These are phyloP conservation scores for Globisporangium solare DNA, from an alignment of 352 stramenopile genomes.

Conservation along the genomic window DNA sequence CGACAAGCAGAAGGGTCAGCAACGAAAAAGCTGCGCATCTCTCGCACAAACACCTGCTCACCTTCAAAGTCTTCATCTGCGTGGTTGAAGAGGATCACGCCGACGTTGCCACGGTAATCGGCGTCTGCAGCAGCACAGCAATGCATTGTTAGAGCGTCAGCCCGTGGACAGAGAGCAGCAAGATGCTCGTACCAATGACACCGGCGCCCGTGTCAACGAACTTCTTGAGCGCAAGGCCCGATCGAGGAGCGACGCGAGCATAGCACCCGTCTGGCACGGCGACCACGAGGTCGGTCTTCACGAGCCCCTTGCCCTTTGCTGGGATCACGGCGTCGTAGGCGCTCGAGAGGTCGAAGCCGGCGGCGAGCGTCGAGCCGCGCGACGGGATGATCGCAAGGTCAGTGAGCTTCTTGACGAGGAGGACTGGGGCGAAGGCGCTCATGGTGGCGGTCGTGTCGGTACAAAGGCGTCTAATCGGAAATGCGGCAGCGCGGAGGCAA, in stretches of 20 bases:
- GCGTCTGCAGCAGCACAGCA: conserved; percentile 56
- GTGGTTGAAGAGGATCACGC: conserved; percentile 99
- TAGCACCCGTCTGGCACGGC: conserved; percentile 94
- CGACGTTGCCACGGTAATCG: conserved; percentile 97
- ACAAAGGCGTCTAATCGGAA: no score
- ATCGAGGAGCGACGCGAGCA: conserved; percentile 84
- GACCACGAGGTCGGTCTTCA: conserved; percentile 97
- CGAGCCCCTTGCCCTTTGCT: conserved; percentile 89
- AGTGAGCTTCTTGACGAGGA: conserved; percentile 85
- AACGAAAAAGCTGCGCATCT: not conserved
- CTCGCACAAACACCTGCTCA: conserved; percentile 5
- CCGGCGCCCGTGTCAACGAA: conserved; percentile 98
- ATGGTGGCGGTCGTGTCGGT: not conserved
- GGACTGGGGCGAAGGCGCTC: conserved; percentile 19
- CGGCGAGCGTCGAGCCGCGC: conserved; percentile 69
- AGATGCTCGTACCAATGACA: conserved; percentile 82
- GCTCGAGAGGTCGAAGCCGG: conserved; percentile 81
- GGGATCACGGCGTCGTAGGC: conserved; percentile 88
- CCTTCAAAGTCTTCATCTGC: conserved; percentile 88
- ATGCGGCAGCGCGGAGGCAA: not conserved
- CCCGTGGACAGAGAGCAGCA: not conserved
- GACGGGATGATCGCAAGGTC: conserved; percentile 76
- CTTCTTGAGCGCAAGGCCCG: conserved; percentile 96
- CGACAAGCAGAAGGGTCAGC: not conserved
- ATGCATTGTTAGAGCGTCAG: not conserved